These are phyloP conservation scores for Amanita subjunquillea DNA, from an alignment of 768 basidiomycete species.

Conservation along the genomic window DNA sequence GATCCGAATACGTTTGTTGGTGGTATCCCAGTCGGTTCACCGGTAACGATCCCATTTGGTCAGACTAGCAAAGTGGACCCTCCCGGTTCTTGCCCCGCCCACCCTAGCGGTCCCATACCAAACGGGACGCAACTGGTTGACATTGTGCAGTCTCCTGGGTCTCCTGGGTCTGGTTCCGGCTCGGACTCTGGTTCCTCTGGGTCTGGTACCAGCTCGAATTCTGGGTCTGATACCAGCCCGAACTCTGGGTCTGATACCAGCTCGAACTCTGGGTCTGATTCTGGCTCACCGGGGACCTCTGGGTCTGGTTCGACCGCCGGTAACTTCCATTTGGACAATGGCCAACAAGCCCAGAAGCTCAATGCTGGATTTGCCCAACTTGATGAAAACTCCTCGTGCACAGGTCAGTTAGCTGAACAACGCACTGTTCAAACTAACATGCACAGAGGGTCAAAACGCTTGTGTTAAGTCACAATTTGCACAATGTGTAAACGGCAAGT, in stretches of 20 bases:
- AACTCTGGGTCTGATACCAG: no score
- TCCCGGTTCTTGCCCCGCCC: slow-evolving; percentile 40
- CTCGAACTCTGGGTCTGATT: no score
- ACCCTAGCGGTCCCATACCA: slow-evolving; percentile 35
- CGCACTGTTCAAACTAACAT: no score
- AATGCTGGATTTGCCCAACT: slow-evolving; percentile 44
- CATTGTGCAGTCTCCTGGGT: slow-evolving; percentile 12
- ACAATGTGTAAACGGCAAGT: slow-evolving; percentile 42
- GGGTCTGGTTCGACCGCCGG: neutral
- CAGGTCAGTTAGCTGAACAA: neutral
- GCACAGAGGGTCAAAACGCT: slow-evolving; percentile 29
- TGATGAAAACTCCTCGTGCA: slow-evolving; percentile 35
- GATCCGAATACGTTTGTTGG: slow-evolving; percentile 35
- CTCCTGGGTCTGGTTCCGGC: no score
- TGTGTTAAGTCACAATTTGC: slow-evolving; percentile 38
- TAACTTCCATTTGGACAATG: slow-evolving; percentile 33
- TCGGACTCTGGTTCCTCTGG: no score
- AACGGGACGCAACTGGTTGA: slow-evolving; percentile 35
- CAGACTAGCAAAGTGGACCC: slow-evolving; percentile 27
- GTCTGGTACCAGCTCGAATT: neutral
- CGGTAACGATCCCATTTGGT: slow-evolving; percentile 47
- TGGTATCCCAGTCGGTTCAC: slow-evolving; percentile 26
- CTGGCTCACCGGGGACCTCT: neutral
- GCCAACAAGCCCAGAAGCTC: slow-evolving; percentile 36
- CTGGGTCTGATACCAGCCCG: no score